These are phyloP conservation scores for Syncephalastrum racemosum DNA, from an alignment of 371 early-diverging fungal genomes.

Conservation along the genomic window DNA sequence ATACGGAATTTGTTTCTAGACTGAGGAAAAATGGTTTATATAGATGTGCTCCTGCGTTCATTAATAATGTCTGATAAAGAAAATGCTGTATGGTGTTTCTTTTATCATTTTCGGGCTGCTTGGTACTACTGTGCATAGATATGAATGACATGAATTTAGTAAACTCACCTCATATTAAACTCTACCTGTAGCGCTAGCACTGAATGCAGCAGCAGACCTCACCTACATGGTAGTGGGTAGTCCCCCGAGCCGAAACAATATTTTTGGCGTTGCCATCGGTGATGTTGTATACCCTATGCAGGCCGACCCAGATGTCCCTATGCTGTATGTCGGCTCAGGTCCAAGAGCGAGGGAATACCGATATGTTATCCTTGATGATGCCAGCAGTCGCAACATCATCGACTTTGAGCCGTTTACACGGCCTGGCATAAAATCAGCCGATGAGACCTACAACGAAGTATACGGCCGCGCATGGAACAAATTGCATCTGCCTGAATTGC, in stretches of 20 bases:
- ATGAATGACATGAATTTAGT: no score
- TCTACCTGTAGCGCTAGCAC: no score
- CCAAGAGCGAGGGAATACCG: conserved; percentile 16
- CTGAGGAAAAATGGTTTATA: no score
- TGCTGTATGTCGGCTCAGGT: conserved; percentile 12
- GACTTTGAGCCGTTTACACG: conserved; percentile 21
- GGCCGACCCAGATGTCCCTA: conserved; percentile 4
- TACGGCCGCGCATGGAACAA: conserved; percentile 24
- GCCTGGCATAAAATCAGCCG: conserved; percentile 13
- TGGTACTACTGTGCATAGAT: no score
- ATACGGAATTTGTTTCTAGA: no score
- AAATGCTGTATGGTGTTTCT: no score
- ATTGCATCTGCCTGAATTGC: conserved; percentile 13
- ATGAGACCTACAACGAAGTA: conserved; percentile 19
- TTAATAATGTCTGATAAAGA: no score
- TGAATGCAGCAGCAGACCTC: not conserved
- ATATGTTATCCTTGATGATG: conserved; percentile 14
- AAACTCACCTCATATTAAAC: no score
- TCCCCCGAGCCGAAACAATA: not conserved
- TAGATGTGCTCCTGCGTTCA: no score
- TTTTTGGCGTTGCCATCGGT: conserved; percentile 16
- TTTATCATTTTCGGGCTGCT: no score
- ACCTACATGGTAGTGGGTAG: conserved; percentile 16
- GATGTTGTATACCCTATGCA: conserved; percentile 16
- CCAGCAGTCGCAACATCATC: not conserved